Percentiles rank a stretch among this genome's conserved stretches.
phyloP scores from a whole-genome alignment of 768 basidiomycete species.

The Tulasnella sp. region DNA sequence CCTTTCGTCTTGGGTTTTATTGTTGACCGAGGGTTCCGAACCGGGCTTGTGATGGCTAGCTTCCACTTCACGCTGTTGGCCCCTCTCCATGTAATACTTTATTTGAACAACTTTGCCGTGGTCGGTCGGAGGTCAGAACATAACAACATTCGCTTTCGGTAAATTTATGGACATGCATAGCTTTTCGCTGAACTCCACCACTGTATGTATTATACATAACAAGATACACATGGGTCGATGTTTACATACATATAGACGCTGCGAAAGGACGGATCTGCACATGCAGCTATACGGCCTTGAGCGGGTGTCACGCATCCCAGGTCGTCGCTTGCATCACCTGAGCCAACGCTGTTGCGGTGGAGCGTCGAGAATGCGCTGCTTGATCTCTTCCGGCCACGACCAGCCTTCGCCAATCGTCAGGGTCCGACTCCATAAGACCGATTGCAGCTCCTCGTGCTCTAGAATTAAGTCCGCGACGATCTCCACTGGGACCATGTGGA shows the following conservation, averaged over 20 bases:
- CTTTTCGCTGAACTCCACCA: background rate
- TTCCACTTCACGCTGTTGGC: too few relatives aligned
- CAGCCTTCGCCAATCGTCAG: background rate
- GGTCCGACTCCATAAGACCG: background rate
- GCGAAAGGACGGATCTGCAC: background rate
- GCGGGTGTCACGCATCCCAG: background rate
- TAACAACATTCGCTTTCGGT: background rate
- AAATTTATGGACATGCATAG: background rate
- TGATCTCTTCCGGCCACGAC: background rate
- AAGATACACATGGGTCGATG: background rate
- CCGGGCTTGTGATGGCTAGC: too few relatives aligned
- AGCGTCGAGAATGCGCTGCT: background rate
- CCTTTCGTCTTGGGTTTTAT: background rate
- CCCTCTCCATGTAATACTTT: too few relatives aligned
- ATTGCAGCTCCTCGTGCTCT: background rate
- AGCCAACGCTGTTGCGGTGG: background rate
- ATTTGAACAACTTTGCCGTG: background rate
- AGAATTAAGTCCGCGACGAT: background rate
- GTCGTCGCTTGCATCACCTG: background rate
- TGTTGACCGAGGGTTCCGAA: background rate
- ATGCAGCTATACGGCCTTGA: background rate
- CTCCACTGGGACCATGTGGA: background rate
- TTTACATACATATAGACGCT: background rate
- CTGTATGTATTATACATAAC: background rate
- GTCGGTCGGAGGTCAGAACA: background rate